These are phyloP conservation scores for Cyberlindnera sargentensis DNA, from an alignment of 805 yeast species.

Conservation along the genomic window DNA sequence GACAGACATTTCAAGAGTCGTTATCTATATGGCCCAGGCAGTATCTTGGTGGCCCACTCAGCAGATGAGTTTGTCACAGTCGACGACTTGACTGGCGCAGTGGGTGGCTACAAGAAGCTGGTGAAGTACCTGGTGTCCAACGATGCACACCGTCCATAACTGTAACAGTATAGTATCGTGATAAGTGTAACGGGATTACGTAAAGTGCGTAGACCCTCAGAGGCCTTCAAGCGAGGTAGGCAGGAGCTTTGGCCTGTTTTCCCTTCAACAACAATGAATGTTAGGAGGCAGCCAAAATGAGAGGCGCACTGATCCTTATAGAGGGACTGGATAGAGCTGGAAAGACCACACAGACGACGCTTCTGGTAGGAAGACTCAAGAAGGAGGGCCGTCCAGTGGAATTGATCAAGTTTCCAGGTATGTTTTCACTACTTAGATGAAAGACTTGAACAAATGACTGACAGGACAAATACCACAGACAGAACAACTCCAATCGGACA, in stretches of 20 bases:
- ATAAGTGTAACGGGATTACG: too few relatives aligned
- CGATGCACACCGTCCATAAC: neutral
- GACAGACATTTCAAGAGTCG: conserved; percentile 24
- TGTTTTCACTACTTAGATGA: conserved; percentile 2
- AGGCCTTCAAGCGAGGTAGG: neutral
- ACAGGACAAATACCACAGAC: conserved; percentile 28
- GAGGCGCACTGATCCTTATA: conserved; percentile 74
- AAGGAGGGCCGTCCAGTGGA: conserved; percentile 30
- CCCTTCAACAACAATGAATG: neutral
- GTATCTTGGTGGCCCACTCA: conserved; percentile 54
- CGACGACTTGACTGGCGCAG: conserved; percentile 40
- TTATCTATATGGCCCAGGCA: conserved; percentile 63
- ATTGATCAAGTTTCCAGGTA: conserved; percentile 68
- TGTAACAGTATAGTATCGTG: too few relatives aligned
- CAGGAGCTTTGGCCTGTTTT: neutral
- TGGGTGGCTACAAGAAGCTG: conserved; percentile 41
- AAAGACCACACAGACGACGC: conserved; percentile 72
- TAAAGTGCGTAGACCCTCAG: too few relatives aligned
- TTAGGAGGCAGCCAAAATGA: conserved; percentile 8
- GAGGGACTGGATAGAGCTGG: conserved; percentile 97
- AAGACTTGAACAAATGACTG: too few relatives aligned
- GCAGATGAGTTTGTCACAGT: conserved; percentile 46
- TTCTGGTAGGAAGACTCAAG: conserved; percentile 28
- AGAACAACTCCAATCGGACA: conserved; percentile 77
- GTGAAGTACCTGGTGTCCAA: conserved; percentile 11